Evolutionary conservation across 176 grass and related monocot genomes (phyloP).

Genomic region (Puccinellia tenuiflora): DNA sequence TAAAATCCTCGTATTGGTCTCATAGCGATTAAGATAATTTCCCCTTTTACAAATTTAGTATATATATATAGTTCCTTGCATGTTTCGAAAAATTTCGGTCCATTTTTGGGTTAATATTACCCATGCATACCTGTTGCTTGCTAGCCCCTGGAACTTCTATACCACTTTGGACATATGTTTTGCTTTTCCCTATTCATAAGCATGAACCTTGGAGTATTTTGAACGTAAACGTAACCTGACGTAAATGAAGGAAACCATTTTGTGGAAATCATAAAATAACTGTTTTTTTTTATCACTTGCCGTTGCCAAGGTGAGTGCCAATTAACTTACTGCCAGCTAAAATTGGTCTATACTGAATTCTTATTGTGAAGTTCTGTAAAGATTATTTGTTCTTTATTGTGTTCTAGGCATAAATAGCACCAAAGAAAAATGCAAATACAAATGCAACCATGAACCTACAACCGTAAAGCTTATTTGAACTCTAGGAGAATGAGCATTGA

Average conservation of each 20-base stretch:
- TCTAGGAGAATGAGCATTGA: background rate
- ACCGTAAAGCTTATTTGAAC: background rate
- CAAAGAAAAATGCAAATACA: background rate
- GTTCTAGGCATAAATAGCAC: background rate
- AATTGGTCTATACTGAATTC: background rate
- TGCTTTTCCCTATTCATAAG: background rate
- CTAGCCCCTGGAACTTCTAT: background rate
- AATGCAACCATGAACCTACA: background rate
- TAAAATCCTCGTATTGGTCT: background rate
- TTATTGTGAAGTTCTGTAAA: background rate
- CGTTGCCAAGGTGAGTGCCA: background rate
- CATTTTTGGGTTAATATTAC: background rate
- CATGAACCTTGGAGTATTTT: background rate
- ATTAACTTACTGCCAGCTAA: background rate
- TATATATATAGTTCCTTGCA: background rate
- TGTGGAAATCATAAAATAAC: background rate
- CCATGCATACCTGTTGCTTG: background rate
- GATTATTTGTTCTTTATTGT: background rate
- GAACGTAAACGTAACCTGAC: background rate
- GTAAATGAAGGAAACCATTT: background rate
- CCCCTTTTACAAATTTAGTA: background rate
- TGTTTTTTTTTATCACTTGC: background rate
- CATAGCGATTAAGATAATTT: background rate
- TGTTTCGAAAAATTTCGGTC: background rate
- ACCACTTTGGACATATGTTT: background rate